phyloP scores from a whole-genome alignment of 495 filamentous ascomycete species.

The Penicillium paxilli region DNA sequence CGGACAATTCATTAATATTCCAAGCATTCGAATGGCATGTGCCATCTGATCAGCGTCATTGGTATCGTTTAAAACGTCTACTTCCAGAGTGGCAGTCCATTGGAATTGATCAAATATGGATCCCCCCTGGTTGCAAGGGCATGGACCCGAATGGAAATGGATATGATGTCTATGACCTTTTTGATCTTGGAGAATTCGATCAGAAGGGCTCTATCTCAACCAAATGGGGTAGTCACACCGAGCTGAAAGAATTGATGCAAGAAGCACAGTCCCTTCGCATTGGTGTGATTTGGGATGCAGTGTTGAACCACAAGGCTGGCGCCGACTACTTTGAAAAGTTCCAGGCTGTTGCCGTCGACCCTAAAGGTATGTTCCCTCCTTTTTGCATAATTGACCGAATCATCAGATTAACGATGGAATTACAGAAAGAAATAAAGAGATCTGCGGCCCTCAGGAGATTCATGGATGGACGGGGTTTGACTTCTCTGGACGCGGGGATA shows the following conservation, averaged over 20 bases:
- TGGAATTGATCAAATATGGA: conserved; percentile 68
- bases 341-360: conserved; percentile 61
- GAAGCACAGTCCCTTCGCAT: conserved; percentile 54
- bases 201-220: conserved; percentile 65
- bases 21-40: conserved; percentile 79
- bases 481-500: conserved; percentile 59
- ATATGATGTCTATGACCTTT: conserved; percentile 79
- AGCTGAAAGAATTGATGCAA: conserved; percentile 54
- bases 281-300: conserved; percentile 71
- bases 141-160: conserved; percentile 63
- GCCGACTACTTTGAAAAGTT: conserved; percentile 64
- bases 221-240: conserved; percentile 71
- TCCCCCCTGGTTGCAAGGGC: conserved; percentile 74
- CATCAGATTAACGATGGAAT: neutral
- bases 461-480: conserved; percentile 68
- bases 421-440: conserved; percentile 53
- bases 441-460: conserved; percentile 62
- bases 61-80: conserved; percentile 55
- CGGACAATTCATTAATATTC: conserved; percentile 62
- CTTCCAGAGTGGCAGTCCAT: conserved; percentile 56
- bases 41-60: conserved; percentile 63
- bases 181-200: conserved; percentile 75
- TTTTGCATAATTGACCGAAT: neutral
- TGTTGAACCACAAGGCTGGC: conserved; percentile 74
- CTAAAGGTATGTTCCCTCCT: conserved; percentile 36